Evolutionary conservation across 129 eudicot genomes (phyloP).

Genomic region (Lonicera japonica): DNA sequence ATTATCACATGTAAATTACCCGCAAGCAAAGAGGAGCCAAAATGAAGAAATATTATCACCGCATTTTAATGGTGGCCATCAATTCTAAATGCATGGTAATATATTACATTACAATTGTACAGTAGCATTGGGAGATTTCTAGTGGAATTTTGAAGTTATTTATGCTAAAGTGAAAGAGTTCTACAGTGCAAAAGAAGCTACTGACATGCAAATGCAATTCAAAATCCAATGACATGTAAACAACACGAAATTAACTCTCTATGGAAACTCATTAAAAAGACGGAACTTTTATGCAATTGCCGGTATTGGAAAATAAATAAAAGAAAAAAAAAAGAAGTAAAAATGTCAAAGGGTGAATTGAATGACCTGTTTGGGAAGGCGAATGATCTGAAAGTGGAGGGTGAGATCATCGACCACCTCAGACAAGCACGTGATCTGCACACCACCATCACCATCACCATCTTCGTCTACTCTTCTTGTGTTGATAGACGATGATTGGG

Average conservation of each 20-base stretch:
- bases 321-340: not conserved
- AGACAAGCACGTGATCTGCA: slow-evolving; percentile 63
- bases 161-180: too few species aligned
- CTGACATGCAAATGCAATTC: too few species aligned
- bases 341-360: not conserved
- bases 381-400: slow-evolving; percentile 82
- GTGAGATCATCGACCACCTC: slow-evolving; percentile 47
- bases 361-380: slow-evolving; percentile 72
- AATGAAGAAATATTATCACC: not conserved
- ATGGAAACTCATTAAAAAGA: too few species aligned
- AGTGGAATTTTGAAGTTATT: too few species aligned
- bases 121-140: too few species aligned
- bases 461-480: not conserved
- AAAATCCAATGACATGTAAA: too few species aligned
- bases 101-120: too few species aligned
- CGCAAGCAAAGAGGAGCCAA: not conserved
- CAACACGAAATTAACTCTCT: too few species aligned
- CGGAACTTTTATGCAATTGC: too few species aligned
- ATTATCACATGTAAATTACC: not conserved
- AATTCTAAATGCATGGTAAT: not conserved
- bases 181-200: too few species aligned
- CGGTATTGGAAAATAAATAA: too few species aligned
- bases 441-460: slow-evolving; percentile 12
- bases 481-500: not conserved
- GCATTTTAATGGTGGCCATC: not conserved